Evolutionary conservation across 148 eudicot genomes (phyloP), one percentile per base, ranked within the genome.

Genomic region (Agrostemma githago): DNA sequence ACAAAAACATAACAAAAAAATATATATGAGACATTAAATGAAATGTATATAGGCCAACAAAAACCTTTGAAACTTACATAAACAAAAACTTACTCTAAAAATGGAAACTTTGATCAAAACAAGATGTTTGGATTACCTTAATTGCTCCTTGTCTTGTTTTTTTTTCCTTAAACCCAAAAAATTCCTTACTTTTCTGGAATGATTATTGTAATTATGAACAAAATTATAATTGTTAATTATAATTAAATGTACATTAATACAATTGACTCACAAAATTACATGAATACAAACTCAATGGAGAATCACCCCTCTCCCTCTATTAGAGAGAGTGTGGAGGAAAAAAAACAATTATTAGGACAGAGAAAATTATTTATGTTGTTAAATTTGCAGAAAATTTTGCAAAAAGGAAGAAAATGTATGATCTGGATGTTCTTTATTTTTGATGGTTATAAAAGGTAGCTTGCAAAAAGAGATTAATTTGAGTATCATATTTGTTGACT

Each of bases 101-200:
- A 71, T 16, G 19, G 79, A 77, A 76, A 60, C 68, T 76, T 76
- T 65, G 79, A 12, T 59, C 0, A 66, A 21, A 71, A 71, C 71
- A 62, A 63, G 17, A 66, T 59, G 54, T 71, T 76, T 80, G 69
- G 76, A 76, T 72, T 72, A 62, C 83, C 59, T 80, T 41, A 72
- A 80, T 38, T 79, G 82, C 71, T 57, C 8, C 74, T 79, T 79
- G 72, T 34, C 61, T 38, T 42, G 38, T 19, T 5, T 46, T 37
- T 38, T 72, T 5, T 44, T 57, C 16, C 38, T 44, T 51, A 70
- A 51, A 66, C 70, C 62, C 70, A 63, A 62, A 64, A 40, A 63
- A 74, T 63, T 48, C 40, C 42, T 42, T 70, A 51, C 72, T 70
- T 6, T 67, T 67, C 71, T 70, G 61, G 61, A 20, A 15, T 9